Conservation (phyloP, 2,329 filamentous ascomycete species). For the Hypoxylon sp. region DNA sequence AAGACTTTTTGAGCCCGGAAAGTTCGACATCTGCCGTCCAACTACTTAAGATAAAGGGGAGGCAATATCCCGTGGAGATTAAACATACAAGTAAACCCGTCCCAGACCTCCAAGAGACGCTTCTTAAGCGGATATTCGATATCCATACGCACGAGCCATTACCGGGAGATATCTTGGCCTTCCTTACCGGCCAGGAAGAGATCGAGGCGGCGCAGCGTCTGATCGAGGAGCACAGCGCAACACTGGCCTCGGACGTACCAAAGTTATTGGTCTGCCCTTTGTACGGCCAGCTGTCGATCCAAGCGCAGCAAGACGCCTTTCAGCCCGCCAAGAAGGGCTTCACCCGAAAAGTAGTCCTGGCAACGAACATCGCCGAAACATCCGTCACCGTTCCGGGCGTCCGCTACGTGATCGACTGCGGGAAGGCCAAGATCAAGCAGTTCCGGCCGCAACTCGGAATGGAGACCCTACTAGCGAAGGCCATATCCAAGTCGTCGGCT, state of each 20-base stretch:
- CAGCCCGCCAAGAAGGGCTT: conserved; percentile 72
- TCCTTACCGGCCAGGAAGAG: conserved; percentile 90
- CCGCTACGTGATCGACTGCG: conserved; percentile 88
- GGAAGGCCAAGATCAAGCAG: conserved; percentile 93
- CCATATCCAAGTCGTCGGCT: conserved; percentile 91
- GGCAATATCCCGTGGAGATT: conserved; percentile 84
- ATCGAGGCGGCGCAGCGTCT: conserved; percentile 84
- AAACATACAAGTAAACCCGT: conserved; percentile 78
- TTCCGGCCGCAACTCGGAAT: conserved; percentile 85
- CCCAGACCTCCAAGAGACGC: conserved; percentile 80
- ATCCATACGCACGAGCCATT: conserved; percentile 87
- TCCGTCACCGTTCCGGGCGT: conserved; percentile 96
- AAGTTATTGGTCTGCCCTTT: conserved; percentile 78
- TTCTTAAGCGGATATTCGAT: conserved; percentile 83
- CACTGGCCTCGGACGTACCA: conserved; percentile 77
- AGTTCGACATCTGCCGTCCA: conserved; percentile 42
- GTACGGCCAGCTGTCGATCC: conserved; percentile 88
- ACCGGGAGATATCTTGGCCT: conserved; percentile 93
- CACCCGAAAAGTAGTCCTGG: conserved; percentile 87
- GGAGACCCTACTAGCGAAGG: conserved; percentile 88
- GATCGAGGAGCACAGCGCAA: conserved; percentile 79
- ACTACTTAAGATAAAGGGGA: conserved; percentile 77
- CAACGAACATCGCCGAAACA: conserved; percentile 98
- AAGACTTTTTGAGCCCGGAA: conserved; percentile 70
- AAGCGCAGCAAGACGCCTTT: conserved; percentile 87